Evolutionary conservation across 139 green algal genomes (phyloP).

Genomic region (Haematococcus lacustris): DNA sequence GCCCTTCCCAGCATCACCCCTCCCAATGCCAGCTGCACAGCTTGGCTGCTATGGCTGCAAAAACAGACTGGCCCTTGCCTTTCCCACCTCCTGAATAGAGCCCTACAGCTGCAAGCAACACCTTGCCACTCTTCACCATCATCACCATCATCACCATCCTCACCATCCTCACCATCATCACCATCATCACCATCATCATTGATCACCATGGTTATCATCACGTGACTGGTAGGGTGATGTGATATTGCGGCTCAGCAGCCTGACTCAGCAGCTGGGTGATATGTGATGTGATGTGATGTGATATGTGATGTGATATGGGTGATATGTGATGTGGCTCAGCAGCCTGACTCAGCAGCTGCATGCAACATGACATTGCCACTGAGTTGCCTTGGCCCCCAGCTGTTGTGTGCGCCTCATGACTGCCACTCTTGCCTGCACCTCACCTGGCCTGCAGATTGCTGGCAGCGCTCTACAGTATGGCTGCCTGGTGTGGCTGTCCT

Average conservation of each 20-base stretch:
- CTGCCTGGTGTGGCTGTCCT: constrained; percentile 18
- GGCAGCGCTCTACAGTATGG: constrained; percentile 29
- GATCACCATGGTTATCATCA: not conserved
- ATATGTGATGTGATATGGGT: not conserved
- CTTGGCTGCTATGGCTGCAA: not conserved
- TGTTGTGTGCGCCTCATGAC: not conserved
- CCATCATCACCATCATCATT: too few relatives aligned
- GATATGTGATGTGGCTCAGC: not conserved
- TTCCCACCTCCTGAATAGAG: not conserved
- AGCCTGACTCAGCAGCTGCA: not conserved
- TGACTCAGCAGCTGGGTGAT: too few relatives aligned
- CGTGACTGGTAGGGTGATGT: not conserved
- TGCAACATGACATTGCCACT: not conserved
- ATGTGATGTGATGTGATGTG: not conserved
- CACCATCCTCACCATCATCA: too few relatives aligned
- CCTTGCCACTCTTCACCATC: not conserved
- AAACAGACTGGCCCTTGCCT: not conserved
- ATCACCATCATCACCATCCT: not conserved
- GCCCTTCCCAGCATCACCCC: not conserved
- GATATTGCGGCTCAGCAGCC: not conserved
- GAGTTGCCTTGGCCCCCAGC: not conserved
- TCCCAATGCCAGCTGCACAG: not conserved
- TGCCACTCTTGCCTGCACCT: not conserved
- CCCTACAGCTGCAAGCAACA: not conserved
- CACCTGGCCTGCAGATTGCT: constrained; percentile 7